Evolutionary conservation across 1,284 basidiomycete species (phyloP), one percentile per base, ranked within the genome.

Genomic region (Athelia psychrophila): DNA sequence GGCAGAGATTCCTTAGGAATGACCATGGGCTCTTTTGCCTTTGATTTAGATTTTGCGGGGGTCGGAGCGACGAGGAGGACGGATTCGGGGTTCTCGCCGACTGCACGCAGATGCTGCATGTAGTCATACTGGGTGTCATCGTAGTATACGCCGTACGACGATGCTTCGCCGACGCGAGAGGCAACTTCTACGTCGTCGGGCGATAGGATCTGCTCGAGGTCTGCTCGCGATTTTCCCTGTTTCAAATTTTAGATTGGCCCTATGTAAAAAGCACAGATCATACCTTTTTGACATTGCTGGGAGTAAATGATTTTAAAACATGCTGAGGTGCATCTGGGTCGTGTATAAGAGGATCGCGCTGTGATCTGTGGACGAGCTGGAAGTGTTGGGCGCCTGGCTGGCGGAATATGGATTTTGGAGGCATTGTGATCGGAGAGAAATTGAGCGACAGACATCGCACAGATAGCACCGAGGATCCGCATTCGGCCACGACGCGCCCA

Each of bases 121-220:
- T 99, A 99, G 70, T 99, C 93, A 75, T 99, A 99, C 52, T 93
- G 82, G n/a, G 93, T 92, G 65, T 99, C 96, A 72, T 99, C 95
- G 74, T 84, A 99, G 72, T 94, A 95, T 64, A 99, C 76, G 10
- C 95, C 96, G 68, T 98, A 97, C 22, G 84, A 67, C 3, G 92
- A 78, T 0, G 97, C 97, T 74, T 99, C 93, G 52, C 95, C 97
- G 54, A 86, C 71, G 54, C 83, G 84, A 19, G 71, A 58, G 51
- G 72, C 70, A 48, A 67, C 63, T 32, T 71, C 74, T 47, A 85
- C 71, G n/a, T 87, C 84, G 19, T 80, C 79, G 8, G 81, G 72
- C n/a, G 83, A 68, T 13, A 90, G 69, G 4, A 75, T 60, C 3
- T 70, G 65, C 66, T 93, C 91, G 22, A 93, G 77, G 38, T 93